These are phyloP conservation scores for Trichoderma asperellum DNA, from an alignment of 2,329 filamentous ascomycete genomes.

Conservation along the genomic window DNA sequence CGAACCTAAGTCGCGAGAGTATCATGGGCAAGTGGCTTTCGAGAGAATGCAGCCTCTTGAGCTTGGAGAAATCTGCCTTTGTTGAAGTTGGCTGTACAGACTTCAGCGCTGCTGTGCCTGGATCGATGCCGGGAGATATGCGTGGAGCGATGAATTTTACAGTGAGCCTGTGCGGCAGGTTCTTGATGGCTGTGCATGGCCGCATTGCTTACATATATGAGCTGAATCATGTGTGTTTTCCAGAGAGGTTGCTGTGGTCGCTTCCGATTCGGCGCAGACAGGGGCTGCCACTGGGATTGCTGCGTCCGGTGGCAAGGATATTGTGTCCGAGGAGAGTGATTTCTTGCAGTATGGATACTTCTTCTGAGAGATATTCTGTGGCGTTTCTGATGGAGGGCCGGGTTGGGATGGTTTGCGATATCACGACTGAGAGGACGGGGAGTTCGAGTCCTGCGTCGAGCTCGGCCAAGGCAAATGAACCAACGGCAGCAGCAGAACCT, in stretches of 20 bases:
- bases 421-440: conserved; percentile 39
- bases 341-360: conserved; percentile 66
- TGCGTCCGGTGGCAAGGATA: conserved; percentile 54
- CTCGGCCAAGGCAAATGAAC: background rate
- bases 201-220: conserved; percentile 61
- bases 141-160: conserved; percentile 47
- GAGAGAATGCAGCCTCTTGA: conserved; percentile 44
- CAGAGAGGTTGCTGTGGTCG: conserved; percentile 34
- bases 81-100: conserved; percentile 42
- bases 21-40: conserved; percentile 49
- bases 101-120: conserved; percentile 42
- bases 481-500: background rate
- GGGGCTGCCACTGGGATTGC: conserved; percentile 38
- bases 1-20: conserved; percentile 37
- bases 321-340: conserved; percentile 61
- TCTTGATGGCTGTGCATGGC: conserved; percentile 58
- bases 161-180: conserved; percentile 61
- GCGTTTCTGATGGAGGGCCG: conserved; percentile 64
- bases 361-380: conserved; percentile 56
- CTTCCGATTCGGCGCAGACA: conserved; percentile 36
- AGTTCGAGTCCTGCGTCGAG: conserved; percentile 25
- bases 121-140: conserved; percentile 34
- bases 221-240: conserved; percentile 43
- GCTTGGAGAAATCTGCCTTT: conserved; percentile 37
- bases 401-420: conserved; percentile 63